Percentiles rank a stretch among this genome's conserved stretches.
These are phyloP conservation scores for Apophysomyces elegans DNA, from an alignment of 371 early-diverging fungal species.

Conservation along the genomic window DNA sequence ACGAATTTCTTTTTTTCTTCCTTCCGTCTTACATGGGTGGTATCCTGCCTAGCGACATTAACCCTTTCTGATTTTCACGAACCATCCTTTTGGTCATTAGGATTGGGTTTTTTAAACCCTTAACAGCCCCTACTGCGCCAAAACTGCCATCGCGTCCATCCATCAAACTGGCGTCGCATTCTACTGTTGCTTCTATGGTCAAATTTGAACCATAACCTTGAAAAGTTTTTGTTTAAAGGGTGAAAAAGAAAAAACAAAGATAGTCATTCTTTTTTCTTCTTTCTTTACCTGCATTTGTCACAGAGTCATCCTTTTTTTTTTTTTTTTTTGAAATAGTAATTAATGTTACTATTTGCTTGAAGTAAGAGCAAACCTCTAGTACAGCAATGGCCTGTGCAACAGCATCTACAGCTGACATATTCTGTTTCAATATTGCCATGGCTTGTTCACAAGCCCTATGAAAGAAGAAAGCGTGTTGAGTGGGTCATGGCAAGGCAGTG, in stretches of 20 bases:
- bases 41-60: slow-evolving; percentile 65
- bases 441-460: slow-evolving; percentile 40
- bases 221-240: not conserved
- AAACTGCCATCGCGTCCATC: slow-evolving; percentile 63
- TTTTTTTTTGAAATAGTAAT: not conserved
- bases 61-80: slow-evolving; percentile 43
- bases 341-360: not conserved
- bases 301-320: slow-evolving; percentile 46
- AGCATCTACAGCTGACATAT: slow-evolving; percentile 29
- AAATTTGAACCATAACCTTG: slow-evolving; percentile 77
- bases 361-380: slow-evolving; percentile 39
- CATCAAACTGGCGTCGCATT: slow-evolving; percentile 92
- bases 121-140: slow-evolving; percentile 80
- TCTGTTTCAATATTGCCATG: slow-evolving; percentile 29
- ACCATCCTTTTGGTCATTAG: slow-evolving; percentile 57
- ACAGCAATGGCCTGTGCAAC: slow-evolving; percentile 38
- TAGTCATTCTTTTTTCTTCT: too few relatives aligned
- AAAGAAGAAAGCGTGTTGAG: not conserved
- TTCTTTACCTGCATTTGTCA: slow-evolving; percentile 51
- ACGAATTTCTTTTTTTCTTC: not conserved
- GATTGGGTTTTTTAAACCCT: slow-evolving; percentile 75
- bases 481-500: not conserved
- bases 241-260: not conserved
- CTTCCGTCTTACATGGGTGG: slow-evolving; percentile 65
- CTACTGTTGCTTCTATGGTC: slow-evolving; percentile 73